Base-by-base conservation (phyloP, 1,284 basidiomycete genomes). In the Ustilago vetiveriae region DNA sequence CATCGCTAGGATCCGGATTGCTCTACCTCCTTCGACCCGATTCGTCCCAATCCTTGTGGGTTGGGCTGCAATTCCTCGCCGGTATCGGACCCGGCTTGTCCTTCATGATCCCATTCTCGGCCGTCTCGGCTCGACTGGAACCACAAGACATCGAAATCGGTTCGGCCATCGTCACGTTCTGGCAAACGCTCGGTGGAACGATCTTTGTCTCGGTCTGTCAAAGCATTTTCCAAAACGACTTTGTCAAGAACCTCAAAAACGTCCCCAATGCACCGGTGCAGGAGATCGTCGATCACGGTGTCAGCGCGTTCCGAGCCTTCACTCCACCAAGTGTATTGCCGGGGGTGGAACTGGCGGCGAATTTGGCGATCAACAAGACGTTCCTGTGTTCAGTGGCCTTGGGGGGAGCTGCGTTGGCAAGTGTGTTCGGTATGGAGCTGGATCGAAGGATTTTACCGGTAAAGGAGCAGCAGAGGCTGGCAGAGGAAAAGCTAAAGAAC, bases 171-270 rank as follows among this genome's bases (percentile, higher is more conserved):
- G 71, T 73, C 26, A 73, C 62, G 29, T 73, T 73, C 46, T 70
- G 54, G 47, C 71, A 73, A 41, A 70, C 66, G 0, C 55, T 65
- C 21, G 71, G 71, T 35, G 71, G 67, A 2, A 67, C 71, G 13
- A 52, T 73, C 38, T 60, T 70, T 32, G 63, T 67, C 33, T 45
- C 38, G 13, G 51, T 70, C 37, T 63, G 53, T 38, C 70, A 73
- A 30, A 27, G 56, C 17, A 54, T 73, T 41, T 73, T 73, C 49
- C 67, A 71, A 29, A 73, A 73, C 65, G 60, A 70, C 36, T 73
- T 71, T 32, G 26, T 62, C 32, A 19, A 55, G 24, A 38, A 71
- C 24, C 45, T 73, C 11, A 16, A 23, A 13, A 6, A 45, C 3
- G 51, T 73, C 6, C 62, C 62, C 17, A 55, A 51, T n/a, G 62